phyloP scores from a whole-genome alignment of 202 grass and related monocot genomes.

The Panicum virgatum region DNA sequence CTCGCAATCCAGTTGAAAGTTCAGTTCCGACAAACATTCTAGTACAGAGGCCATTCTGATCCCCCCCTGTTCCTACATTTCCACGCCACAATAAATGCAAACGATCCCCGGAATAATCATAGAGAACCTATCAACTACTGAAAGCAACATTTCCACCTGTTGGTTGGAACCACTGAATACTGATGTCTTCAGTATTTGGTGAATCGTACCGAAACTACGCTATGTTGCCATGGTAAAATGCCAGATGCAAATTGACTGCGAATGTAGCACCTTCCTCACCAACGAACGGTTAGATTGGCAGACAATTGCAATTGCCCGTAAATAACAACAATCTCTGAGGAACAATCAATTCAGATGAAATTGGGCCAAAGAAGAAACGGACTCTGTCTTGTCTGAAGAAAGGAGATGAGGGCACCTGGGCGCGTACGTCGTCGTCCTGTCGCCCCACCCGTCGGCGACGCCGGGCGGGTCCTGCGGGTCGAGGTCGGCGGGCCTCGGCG shows the following conservation, averaged over 20 bases:
- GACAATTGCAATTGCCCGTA: neutral
- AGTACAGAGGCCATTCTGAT: neutral
- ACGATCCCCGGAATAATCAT: neutral
- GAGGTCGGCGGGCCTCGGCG: constrained; percentile 14
- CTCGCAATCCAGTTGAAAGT: neutral
- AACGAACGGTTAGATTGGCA: neutral
- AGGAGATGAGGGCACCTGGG: constrained; percentile 26
- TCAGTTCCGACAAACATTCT: constrained; percentile 11
- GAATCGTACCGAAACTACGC: neutral
- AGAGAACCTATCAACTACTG: neutral
- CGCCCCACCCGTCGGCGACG: constrained; percentile 8
- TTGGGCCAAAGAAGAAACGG: too few species aligned
- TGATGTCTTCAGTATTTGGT: neutral
- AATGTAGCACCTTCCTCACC: neutral
- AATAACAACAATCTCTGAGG: neutral
- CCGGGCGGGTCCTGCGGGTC: neutral
- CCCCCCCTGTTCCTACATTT: neutral
- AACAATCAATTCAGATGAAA: neutral
- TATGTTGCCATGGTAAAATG: neutral
- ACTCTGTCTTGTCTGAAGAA: neutral
- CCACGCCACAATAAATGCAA: neutral
- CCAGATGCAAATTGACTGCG: neutral
- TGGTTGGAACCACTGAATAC: neutral
- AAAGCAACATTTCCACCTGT: neutral
- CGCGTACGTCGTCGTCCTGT: constrained; percentile 6